Evolutionary conservation across 202 grass and related monocot genomes (phyloP).

Genomic region (Miscanthus sacchariflorus): DNA sequence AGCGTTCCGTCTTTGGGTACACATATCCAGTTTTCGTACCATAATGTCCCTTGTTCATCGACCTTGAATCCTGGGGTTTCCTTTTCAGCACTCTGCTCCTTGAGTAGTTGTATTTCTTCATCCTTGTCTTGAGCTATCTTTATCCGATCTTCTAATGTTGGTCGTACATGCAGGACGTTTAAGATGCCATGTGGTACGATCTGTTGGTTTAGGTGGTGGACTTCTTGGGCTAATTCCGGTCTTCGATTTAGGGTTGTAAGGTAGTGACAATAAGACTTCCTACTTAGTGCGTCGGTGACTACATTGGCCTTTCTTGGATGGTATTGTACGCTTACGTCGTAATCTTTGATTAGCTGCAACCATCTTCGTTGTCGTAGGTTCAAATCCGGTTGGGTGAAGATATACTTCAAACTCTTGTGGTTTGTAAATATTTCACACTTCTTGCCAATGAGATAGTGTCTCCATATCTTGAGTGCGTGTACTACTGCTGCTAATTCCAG

Average conservation of each 20-base stretch:
- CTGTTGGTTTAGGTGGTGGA: neutral
- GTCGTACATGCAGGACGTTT: too few relatives aligned
- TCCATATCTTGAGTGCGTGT: too few relatives aligned
- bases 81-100: neutral
- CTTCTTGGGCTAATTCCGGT: neutral
- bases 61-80: neutral
- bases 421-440: too few relatives aligned
- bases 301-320: neutral
- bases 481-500: neutral
- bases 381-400: too few relatives aligned
- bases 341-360: too few relatives aligned
- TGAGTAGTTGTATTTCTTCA: neutral
- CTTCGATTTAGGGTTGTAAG: too few relatives aligned
- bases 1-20: neutral
- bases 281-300: neutral
- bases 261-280: neutral
- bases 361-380: too few relatives aligned
- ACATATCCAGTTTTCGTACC: neutral
- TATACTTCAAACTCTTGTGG: too few relatives aligned
- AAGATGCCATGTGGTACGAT: too few relatives aligned
- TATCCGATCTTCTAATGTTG: too few relatives aligned
- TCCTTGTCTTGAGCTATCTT: neutral
- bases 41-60: neutral
- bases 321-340: neutral
- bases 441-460: too few relatives aligned